A percentile compares a stretch with the other conserved stretches of the same genome.
Evolutionary conservation across 495 filamentous ascomycete species (phyloP).

Genomic region (Penicillium taxi): DNA sequence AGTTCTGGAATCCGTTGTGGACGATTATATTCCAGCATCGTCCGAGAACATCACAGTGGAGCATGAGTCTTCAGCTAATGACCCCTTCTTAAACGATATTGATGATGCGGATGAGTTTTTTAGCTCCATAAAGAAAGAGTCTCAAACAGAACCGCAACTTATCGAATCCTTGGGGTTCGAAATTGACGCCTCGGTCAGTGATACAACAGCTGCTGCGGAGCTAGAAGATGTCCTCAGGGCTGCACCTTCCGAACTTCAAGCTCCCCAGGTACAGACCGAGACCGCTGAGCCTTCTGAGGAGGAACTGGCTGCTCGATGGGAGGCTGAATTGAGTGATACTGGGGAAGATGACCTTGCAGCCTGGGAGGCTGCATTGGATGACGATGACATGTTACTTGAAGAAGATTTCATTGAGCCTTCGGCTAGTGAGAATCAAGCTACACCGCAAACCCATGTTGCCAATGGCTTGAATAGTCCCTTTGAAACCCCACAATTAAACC

Average conservation of each 20-base stretch:
- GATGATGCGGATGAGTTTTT: conserved; percentile 37
- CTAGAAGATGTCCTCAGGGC: conserved; percentile 26
- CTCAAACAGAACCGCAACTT: too few species aligned
- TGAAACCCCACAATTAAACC: conserved; percentile 19
- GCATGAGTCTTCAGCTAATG: conserved; percentile 13
- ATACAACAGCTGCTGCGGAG: conserved; percentile 26
- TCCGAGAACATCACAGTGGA: too few species aligned
- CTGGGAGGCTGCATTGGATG: conserved; percentile 82
- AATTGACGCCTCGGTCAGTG: conserved; percentile 24
- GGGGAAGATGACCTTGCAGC: conserved; percentile 60
- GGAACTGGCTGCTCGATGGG: conserved; percentile 74
- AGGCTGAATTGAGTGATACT: conserved; percentile 61
- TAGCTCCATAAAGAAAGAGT: conserved; percentile 10
- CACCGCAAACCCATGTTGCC: conserved; percentile 10
- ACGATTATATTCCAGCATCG: too few species aligned
- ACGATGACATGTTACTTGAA: conserved; percentile 68
- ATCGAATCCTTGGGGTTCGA: conserved; percentile 22
- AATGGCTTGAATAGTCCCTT: conserved; percentile 26
- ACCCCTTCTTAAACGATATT: conserved; percentile 32
- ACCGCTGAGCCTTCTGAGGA: conserved; percentile 34
- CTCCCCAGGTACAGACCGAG: conserved; percentile 10
- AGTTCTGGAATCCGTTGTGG: too few species aligned
- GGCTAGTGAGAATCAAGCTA: conserved; percentile 10
- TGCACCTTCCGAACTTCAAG: conserved; percentile 12
- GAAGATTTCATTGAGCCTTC: conserved; percentile 40